Evolutionary conservation across 2,329 filamentous ascomycete species (phyloP), one percentile per base, ranked within the genome.

Genomic region (Sporothrix luriei): DNA sequence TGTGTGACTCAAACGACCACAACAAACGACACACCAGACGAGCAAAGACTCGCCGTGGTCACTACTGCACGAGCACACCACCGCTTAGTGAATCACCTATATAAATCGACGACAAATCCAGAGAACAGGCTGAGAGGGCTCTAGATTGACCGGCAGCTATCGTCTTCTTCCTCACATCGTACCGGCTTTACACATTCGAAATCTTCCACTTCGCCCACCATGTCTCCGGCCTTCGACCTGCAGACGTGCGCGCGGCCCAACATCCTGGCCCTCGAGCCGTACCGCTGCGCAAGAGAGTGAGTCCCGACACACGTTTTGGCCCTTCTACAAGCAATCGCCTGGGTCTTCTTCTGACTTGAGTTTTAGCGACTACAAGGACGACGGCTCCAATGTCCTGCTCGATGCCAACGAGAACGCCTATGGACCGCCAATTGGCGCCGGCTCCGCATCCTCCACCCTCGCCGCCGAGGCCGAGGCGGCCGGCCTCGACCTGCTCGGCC

Each of bases 361-460:
- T 77, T 19, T 21, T 6, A 96, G 93, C 82, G 95, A 99, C 86
- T 98, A 99, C 87, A 97, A 99, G 83, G 94, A 99, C 79, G 91
- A 99, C 78, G 95, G 95, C 74, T 94, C 89, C 71, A 98, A 98
- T 77, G 89, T 98, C 76, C 90, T 99, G 67, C 91, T 99, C 74
- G 95, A 99, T 78, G 95, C 95, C 75, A 99, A 99, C 77, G 95
- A 99, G 82, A 99, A 99, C 77, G 93, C 95, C 71, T 97, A 91
- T 76, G 95, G 95, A 0, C 94, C 95, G 0, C 90, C 92, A 1
- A 82, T 97, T 64, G 82, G 84, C 64, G 79, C 86, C 13, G 78
- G 83, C 62, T 76, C 80, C 1, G 14, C 78, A 88, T 97, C 76
- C 89, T n/a, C 98, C 77, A 93, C 94, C 71, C 97, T 91, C 76